Evolutionary conservation across 768 basidiomycete genomes (phyloP).

Genomic region (Pisolithus sp.): DNA sequence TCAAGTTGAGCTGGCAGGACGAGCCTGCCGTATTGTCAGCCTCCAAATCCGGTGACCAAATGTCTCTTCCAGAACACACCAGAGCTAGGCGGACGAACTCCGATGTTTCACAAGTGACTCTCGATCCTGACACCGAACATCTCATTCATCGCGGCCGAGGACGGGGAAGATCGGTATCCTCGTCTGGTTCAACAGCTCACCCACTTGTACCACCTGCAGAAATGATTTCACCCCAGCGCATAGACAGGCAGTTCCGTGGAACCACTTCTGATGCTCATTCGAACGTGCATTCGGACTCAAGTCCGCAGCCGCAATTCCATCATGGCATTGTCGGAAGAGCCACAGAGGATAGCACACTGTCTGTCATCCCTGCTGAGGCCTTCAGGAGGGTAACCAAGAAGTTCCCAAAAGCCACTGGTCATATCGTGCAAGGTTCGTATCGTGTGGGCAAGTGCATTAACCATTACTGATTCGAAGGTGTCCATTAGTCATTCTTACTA

Average conservation of each 20-base stretch:
- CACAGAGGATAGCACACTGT: slow-evolving; percentile 88
- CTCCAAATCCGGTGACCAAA: slow-evolving; percentile 17
- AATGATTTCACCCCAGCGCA: slow-evolving; percentile 6
- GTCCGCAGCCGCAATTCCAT: slow-evolving; percentile 32
- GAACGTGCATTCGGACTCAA: slow-evolving; percentile 20
- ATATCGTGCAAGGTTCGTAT: slow-evolving; percentile 80
- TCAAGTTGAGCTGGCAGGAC: slow-evolving; percentile 89
- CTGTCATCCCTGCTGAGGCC: slow-evolving; percentile 98
- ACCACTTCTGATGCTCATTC: slow-evolving; percentile 16
- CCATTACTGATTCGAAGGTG: slow-evolving; percentile 6
- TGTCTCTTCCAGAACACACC: slow-evolving; percentile 19
- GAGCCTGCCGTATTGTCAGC: slow-evolving; percentile 29
- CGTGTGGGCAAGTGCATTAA: neutral
- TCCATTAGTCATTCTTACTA: slow-evolving; percentile 77
- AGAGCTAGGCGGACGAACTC: slow-evolving; percentile 44
- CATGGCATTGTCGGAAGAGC: slow-evolving; percentile 88
- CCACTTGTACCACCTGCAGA: slow-evolving; percentile 27
- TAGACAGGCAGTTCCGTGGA: slow-evolving; percentile 2
- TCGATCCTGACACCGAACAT: slow-evolving; percentile 25
- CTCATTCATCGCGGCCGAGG: slow-evolving; percentile 21
- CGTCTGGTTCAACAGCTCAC: slow-evolving; percentile 65
- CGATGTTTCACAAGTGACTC: slow-evolving; percentile 57
- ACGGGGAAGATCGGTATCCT: slow-evolving; percentile 57
- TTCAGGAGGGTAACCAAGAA: slow-evolving; percentile 92
- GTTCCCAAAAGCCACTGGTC: slow-evolving; percentile 94